phyloP scores from a whole-genome alignment of 441 rosid species.

The Sinapis alba region DNA sequence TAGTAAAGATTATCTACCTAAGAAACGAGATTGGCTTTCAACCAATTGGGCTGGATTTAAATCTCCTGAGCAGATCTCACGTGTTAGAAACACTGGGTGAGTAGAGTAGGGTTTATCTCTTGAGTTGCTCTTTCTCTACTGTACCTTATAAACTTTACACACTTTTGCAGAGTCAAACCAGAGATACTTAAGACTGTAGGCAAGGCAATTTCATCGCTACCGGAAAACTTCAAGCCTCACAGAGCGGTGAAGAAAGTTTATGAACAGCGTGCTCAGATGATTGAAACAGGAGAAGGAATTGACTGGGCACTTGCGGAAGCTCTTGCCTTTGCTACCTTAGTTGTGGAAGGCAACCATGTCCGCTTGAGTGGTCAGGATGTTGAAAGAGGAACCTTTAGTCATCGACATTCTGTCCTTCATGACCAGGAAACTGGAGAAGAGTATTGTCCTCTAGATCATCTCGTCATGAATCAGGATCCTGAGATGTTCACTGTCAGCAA shows the following conservation, averaged over 20 bases:
- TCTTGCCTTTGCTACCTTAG: conserved; percentile 88
- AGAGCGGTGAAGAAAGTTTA: conserved; percentile 89
- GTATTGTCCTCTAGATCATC: conserved; percentile 93
- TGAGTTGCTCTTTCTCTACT: background rate
- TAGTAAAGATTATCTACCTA: conserved; percentile 86
- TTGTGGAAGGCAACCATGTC: conserved; percentile 97
- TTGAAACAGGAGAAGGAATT: conserved; percentile 89
- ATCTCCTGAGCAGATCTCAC: conserved; percentile 97
- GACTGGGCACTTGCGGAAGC: conserved; percentile 99
- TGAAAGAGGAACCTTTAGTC: conserved; percentile 98
- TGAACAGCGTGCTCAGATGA: conserved; percentile 87
- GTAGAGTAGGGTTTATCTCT: conserved; percentile 21
- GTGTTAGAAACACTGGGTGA: conserved; percentile 94
- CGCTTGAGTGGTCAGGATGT: conserved; percentile 99
- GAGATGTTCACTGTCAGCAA: conserved; percentile 99
- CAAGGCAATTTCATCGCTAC: conserved; percentile 78
- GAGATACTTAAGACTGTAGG: conserved; percentile 96
- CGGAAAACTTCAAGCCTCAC: conserved; percentile 87
- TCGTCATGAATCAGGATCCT: conserved; percentile 77
- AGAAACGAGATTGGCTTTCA: conserved; percentile 95
- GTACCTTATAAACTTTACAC: conserved; percentile 20
- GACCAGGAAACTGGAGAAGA: conserved; percentile 91
- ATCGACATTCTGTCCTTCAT: conserved; percentile 89
- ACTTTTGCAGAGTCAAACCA: conserved; percentile 77
- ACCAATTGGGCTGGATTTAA: conserved; percentile 97